Evolutionary conservation across 2,329 filamentous ascomycete genomes (phyloP).

Genomic region (Fusarium tjaetaba): DNA sequence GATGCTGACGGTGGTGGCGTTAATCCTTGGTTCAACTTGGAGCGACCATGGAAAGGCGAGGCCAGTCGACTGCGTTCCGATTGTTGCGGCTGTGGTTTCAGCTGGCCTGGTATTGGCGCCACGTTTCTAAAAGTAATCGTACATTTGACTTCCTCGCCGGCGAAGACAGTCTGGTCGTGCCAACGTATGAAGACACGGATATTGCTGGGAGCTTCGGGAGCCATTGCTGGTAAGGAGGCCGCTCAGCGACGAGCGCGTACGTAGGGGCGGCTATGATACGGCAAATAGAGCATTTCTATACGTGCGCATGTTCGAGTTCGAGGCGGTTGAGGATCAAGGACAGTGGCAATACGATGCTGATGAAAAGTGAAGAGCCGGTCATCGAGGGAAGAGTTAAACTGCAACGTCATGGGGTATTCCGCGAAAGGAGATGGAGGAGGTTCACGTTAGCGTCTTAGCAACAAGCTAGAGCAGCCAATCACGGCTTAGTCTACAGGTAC

Average conservation of each 20-base stretch:
- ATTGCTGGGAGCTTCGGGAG: slow-evolving; percentile 67
- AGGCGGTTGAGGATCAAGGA: neutral
- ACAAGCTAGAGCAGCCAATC: slow-evolving; percentile 38
- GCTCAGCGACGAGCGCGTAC: slow-evolving; percentile 47
- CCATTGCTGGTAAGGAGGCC: slow-evolving; percentile 53
- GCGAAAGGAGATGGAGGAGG: slow-evolving; percentile 45
- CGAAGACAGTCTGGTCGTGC: slow-evolving; percentile 93
- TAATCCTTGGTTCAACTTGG: slow-evolving; percentile 56
- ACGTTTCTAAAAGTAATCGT: slow-evolving; percentile 97
- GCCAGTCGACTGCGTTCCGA: slow-evolving; percentile 51
- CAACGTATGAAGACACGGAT: slow-evolving; percentile 96
- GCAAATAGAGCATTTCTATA: slow-evolving; percentile 47
- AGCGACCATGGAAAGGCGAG: slow-evolving; percentile 56
- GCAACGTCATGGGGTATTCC: slow-evolving; percentile 43
- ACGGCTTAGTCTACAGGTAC: slow-evolving; percentile 32
- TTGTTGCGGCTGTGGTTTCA: slow-evolving; percentile 39
- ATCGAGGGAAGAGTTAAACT: slow-evolving; percentile 33
- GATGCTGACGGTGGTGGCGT: slow-evolving; percentile 56
- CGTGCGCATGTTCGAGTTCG: slow-evolving; percentile 31
- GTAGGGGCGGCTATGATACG: slow-evolving; percentile 38
- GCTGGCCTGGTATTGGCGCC: slow-evolving; percentile 56
- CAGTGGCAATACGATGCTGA: slow-evolving; percentile 13
- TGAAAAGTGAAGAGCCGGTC: slow-evolving; percentile 28
- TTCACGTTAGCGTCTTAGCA: slow-evolving; percentile 41
- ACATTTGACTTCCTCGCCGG: slow-evolving; percentile 94